Base-by-base conservation (phyloP, 208 protist species). In the Strigomonas galati region DNA sequence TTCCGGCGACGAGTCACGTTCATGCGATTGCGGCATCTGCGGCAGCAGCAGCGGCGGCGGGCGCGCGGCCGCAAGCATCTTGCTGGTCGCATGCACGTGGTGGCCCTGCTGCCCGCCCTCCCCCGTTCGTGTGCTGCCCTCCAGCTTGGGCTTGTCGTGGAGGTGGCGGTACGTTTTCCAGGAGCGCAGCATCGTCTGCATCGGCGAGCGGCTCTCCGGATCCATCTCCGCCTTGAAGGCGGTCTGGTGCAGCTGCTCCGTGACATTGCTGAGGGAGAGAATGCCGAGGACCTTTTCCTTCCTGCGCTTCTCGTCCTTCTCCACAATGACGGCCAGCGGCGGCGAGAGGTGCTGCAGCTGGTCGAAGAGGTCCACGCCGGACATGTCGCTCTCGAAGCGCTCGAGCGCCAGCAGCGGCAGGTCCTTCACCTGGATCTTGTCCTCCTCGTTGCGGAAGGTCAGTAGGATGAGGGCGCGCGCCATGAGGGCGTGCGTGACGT, bases 211-310 rank as follows among this genome's bases (percentile, higher is more conserved):
- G 17, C 67, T 74, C 17, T 35, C 23, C 15, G 79, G 81, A 60
- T 90, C 78, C 77, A 86, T 80, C 67, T 90, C 84, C 2, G 75
- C 71, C 40, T 82, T 72, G 59, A 90, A 86, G 9, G 84, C 78
- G 21, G 78, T 84, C 48, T 85, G 69, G 56, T 85, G 75, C 27
- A 91, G 49, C 59, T 81, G 69, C 64, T 85, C 81, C 17, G 71
- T 78, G 49, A 91, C 71, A 14, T 81, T 81, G 26, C 76, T 64
- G 64, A 91, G 76, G 37, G 80, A 84, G 43, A 91, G 59, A 23
- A 87, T 14, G 6, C 84, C 84, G 40, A 82, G 51, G 24, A 84
- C 74, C 23, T 70, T 68, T 37, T 54, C 55, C n/a, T 69, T 35
- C n/a, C n/a, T n/a, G 17, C 57, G 57, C 7, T n/a, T 48, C 30